Evolutionary conservation across 75 land plant genomes (phyloP).

Genomic region (Pinus albicaulis): DNA sequence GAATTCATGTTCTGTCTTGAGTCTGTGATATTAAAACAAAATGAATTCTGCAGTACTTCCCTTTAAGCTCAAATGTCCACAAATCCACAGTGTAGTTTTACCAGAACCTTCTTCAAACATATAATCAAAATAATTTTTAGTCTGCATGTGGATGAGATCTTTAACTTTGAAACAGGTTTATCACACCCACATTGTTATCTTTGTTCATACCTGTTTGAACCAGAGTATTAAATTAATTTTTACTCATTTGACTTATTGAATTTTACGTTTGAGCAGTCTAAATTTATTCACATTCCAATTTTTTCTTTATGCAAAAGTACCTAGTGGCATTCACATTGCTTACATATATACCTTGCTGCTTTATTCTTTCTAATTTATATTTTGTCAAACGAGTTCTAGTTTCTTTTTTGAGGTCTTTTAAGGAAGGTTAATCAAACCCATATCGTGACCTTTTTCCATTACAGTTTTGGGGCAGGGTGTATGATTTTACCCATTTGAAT

Average conservation of each 20-base stretch:
- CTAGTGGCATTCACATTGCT: not conserved
- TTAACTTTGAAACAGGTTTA: not conserved
- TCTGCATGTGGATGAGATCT: too few species aligned
- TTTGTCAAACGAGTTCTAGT: too few species aligned
- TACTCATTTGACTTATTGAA: too few species aligned
- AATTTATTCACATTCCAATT: not conserved
- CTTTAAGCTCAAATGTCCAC: not conserved
- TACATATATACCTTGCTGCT: not conserved
- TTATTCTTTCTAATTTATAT: not conserved
- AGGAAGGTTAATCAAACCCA: not conserved
- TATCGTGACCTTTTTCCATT: not conserved
- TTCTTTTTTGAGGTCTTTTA: not conserved
- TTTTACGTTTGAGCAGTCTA: not conserved
- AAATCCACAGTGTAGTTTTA: not conserved
- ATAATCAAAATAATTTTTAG: too few species aligned
- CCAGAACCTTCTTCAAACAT: not conserved
- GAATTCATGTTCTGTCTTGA: not conserved
- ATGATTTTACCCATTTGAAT: too few species aligned
- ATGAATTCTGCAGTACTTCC: not conserved
- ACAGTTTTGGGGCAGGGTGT: too few species aligned
- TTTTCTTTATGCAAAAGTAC: not conserved
- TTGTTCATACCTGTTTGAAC: not conserved
- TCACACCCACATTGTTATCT: not conserved
- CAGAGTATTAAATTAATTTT: too few species aligned
- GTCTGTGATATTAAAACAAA: not conserved